Conservation (phyloP, 2,329 filamentous ascomycete genomes). For the Colletotrichum trifolii region DNA sequence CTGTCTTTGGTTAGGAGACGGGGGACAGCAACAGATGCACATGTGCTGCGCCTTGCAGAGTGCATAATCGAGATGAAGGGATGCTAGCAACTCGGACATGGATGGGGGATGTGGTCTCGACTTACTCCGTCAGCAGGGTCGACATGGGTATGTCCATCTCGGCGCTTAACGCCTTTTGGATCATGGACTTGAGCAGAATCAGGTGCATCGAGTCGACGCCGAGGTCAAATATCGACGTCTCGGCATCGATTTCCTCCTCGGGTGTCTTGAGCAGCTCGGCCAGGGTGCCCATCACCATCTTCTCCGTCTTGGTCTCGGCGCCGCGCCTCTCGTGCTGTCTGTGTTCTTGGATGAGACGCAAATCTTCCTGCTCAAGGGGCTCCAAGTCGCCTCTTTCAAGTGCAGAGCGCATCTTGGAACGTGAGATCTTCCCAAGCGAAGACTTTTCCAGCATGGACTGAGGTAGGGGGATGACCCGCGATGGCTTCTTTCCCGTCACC, state of each 20-base stretch:
- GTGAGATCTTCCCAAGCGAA: conserved; percentile 48
- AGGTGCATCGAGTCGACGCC: conserved; percentile 54
- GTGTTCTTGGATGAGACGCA: conserved; percentile 34
- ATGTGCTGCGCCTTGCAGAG: background rate
- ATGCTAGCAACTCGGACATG: background rate
- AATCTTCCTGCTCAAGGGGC: conserved; percentile 30
- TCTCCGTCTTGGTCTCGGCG: conserved; percentile 39
- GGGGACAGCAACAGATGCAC: background rate
- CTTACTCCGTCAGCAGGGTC: conserved; percentile 48
- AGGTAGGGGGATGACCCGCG: conserved; percentile 25
- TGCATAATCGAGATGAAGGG: background rate
- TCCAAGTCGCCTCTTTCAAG: conserved; percentile 46
- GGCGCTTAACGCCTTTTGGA: conserved; percentile 48
- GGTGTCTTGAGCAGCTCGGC: conserved; percentile 34
- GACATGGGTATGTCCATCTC: conserved; percentile 45
- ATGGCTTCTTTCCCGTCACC: conserved; percentile 17
- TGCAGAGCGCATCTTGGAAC: conserved; percentile 49
- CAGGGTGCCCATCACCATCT: conserved; percentile 38
- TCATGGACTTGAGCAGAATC: conserved; percentile 49
- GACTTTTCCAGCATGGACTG: conserved; percentile 14
- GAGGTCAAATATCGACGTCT: conserved; percentile 45
- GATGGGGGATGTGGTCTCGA: background rate
- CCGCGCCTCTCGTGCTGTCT: conserved; percentile 35
- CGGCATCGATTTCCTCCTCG: conserved; percentile 37
- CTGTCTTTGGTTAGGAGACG: background rate